Base-by-base conservation (phyloP, 78 protist genomes). In the Polysphondylium violaceum region DNA sequence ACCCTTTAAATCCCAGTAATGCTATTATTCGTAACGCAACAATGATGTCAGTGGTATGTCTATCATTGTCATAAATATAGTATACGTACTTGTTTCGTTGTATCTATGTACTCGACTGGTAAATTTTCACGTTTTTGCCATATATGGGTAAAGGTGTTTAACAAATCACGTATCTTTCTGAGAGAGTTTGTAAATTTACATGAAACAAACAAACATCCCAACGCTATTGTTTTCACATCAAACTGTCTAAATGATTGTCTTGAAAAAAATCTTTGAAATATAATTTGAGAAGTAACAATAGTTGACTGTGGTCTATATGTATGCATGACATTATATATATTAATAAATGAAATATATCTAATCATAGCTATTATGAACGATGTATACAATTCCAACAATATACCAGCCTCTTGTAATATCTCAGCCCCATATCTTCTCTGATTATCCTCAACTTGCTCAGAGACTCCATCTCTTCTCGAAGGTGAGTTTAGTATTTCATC, bases 191-290 rank as follows among this genome's bases (percentile, higher is more conserved):
- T 68, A 47, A 36, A 87, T 44, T 89, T 78, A 5, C 33, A 19
- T 1, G 87, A 44, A 9, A 74, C 60, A 59, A 91, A 67, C 25
- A 88, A 64, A 17, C 83, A 79, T 1, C 74, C 87, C 86, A 68
- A 38, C 27, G 69, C 25, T 36, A 41, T 14, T 6, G n/a, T 93
- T 73, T 79, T 56, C 17, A 85, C 79, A 33, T 93, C 95, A 50
- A 59, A 87, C 11, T 69, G 56, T 67, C 69, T 87, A 78, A 93
- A 83, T 41, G 96, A 93, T 44, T 83, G 53, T 43, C 86, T 33
- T 43, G 86, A 76, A 69, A 76, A 97, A 44, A 97, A 96, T 51
- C 98, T 85, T n/a, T 97, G 98, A 79, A 93, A 95, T 65, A 83
- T 95, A 14, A 95, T 95, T 16, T 87, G 87, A 7, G 96, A 95